Conservation (phyloP, 805 yeast species). For the Saturnispora sanitii region DNA sequence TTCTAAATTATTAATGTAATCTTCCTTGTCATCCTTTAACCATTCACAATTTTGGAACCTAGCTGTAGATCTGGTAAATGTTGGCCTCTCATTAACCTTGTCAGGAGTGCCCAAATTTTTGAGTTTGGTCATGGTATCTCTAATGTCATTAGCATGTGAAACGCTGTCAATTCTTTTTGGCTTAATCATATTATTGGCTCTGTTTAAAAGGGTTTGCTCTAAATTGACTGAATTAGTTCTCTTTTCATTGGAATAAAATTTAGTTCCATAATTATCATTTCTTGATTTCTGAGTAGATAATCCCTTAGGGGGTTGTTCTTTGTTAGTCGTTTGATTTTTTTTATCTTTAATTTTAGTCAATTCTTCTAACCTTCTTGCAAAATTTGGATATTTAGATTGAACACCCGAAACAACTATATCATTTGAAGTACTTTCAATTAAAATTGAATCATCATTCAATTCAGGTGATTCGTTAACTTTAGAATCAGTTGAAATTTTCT, state of each 20-base stretch:
- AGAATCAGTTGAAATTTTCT: neutral
- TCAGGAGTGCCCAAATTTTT: neutral
- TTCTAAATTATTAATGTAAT: conserved; percentile 24
- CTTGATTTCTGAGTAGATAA: neutral
- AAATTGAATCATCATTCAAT: conserved; percentile 3
- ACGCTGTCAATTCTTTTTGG: neutral
- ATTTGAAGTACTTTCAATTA: conserved; percentile 1
- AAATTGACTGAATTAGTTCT: neutral
- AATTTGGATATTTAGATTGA: conserved; percentile 3
- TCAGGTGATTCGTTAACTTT: conserved; percentile 5
- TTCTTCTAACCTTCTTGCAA: conserved; percentile 7
- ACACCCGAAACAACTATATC: neutral
- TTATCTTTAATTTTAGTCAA: neutral
- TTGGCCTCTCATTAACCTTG: conserved; percentile 3
- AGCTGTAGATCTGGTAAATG: conserved; percentile 16
- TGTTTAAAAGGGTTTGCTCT: conserved; percentile 4
- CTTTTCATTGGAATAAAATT: conserved; percentile 3
- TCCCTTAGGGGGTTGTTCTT: neutral
- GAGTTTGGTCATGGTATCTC: neutral
- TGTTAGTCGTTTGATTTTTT: neutral
- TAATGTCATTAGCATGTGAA: neutral
- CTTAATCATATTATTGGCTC: conserved; percentile 1
- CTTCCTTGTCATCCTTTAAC: conserved; percentile 24
- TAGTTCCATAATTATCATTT: conserved; percentile 4
- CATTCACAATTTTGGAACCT: conserved; percentile 25